These are phyloP conservation scores for Claviceps sp. DNA, from an alignment of 2,329 filamentous ascomycete species.

Conservation along the genomic window DNA sequence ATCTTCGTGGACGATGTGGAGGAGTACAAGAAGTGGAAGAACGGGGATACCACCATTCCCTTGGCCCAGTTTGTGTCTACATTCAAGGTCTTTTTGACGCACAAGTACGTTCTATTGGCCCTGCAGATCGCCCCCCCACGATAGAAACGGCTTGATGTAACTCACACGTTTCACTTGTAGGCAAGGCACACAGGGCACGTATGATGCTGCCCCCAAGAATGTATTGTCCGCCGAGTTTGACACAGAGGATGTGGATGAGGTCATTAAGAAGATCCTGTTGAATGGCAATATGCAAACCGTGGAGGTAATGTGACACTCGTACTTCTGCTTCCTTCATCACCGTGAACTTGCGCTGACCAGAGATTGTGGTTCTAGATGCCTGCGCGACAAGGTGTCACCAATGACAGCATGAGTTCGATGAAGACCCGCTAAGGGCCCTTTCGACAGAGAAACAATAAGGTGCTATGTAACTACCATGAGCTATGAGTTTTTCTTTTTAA, in stretches of 20 bases:
- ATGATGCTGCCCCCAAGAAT: constrained; percentile 62
- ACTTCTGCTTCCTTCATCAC: constrained; percentile 2
- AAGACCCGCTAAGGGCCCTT: constrained; percentile 22
- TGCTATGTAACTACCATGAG: not conserved
- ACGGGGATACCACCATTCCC: constrained; percentile 62
- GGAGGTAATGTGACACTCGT: constrained; percentile 25
- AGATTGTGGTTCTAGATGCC: constrained; percentile 26
- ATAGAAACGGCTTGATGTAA: no score
- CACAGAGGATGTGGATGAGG: constrained; percentile 64
- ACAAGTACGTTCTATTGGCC: constrained; percentile 53
- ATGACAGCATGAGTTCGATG: constrained; percentile 35
- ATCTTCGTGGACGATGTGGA: constrained; percentile 46
- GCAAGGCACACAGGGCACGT: constrained; percentile 71
- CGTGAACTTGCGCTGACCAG: not conserved
- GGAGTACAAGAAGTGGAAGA: constrained; percentile 62
- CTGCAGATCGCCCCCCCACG: not conserved
- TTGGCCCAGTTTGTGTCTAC: constrained; percentile 73
- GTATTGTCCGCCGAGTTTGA: constrained; percentile 79
- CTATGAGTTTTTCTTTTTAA: not conserved
- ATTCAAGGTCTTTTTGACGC: constrained; percentile 82
- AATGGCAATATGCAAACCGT: constrained; percentile 55
- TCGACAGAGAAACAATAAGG: not conserved
- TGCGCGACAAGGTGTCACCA: constrained; percentile 37
- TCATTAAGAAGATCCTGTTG: constrained; percentile 69
- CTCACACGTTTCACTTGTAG: constrained; percentile 27